Conservation (phyloP, 371 early-diverging fungal species). For the Actinomortierella ambigua region DNA sequence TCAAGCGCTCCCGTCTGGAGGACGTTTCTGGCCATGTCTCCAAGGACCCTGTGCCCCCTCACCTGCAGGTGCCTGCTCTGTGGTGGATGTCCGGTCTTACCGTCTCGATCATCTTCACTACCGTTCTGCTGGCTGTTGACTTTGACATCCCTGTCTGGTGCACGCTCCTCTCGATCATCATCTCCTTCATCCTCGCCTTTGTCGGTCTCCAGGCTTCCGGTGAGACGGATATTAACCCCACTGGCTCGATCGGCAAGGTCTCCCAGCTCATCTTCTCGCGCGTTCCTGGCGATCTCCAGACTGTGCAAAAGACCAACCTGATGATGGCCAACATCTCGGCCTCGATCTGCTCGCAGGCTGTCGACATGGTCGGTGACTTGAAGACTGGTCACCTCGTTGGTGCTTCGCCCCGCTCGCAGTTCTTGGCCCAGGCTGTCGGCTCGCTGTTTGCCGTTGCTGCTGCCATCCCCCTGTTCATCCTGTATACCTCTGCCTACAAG, state of each 20-base stretch:
- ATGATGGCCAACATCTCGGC: constrained; percentile 68
- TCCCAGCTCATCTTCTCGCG: constrained; percentile 67
- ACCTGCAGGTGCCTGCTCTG: constrained; percentile 64
- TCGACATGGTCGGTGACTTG: constrained; percentile 72
- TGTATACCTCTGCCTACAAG: constrained; percentile 67
- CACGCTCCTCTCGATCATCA: constrained; percentile 60
- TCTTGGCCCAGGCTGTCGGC: constrained; percentile 69
- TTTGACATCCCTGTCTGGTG: constrained; percentile 64
- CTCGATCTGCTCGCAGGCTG: constrained; percentile 65
- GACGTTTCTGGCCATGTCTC: constrained; percentile 12
- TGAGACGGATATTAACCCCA: constrained; percentile 74
- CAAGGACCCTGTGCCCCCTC: constrained; percentile 51
- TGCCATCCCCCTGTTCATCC: constrained; percentile 63
- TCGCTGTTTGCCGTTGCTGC: constrained; percentile 64
- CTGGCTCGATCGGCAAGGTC: constrained; percentile 68
- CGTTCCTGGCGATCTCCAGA: constrained; percentile 51
- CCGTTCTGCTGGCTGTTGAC: constrained; percentile 62
- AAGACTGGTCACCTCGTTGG: constrained; percentile 70
- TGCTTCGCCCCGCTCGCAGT: constrained; percentile 70
- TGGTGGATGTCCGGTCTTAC: constrained; percentile 67
- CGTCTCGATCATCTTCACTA: constrained; percentile 61
- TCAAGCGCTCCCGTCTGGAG: constrained; percentile 12
- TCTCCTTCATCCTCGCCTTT: constrained; percentile 73
- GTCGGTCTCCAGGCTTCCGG: constrained; percentile 73
- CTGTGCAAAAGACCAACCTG: constrained; percentile 58